Percentiles rank a stretch among this genome's conserved stretches.
phyloP scores from a whole-genome alignment of 2,329 filamentous ascomycete species.

The Cytospora mali region DNA sequence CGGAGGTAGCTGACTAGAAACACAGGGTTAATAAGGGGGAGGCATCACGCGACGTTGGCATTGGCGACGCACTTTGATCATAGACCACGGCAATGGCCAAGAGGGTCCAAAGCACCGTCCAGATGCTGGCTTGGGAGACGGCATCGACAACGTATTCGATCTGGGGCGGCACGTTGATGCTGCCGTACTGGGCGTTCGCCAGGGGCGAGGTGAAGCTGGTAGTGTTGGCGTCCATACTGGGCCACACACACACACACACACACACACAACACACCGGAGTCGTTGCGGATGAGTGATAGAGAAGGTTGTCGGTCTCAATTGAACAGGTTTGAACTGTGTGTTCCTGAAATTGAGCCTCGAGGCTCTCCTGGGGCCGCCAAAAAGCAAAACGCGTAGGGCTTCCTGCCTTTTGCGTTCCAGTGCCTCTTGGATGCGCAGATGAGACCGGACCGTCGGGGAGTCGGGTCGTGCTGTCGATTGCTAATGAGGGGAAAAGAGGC shows the following conservation, averaged over 20 bases:
- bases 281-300: neutral
- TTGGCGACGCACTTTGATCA: constrained; percentile 79
- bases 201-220: constrained; percentile 68
- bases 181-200: constrained; percentile 59
- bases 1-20: constrained; percentile 70
- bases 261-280: constrained; percentile 21
- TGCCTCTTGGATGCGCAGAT: neutral
- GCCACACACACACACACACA: constrained; percentile 3
- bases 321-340: constrained; percentile 2
- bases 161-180: constrained; percentile 55
- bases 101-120: constrained; percentile 69
- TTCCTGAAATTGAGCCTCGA: neutral
- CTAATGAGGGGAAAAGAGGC: neutral
- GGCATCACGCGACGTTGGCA: neutral
- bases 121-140: constrained; percentile 59
- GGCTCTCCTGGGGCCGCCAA: neutral
- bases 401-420: neutral
- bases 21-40: neutral
- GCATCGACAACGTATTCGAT: constrained; percentile 58
- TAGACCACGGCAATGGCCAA: constrained; percentile 75
- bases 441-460: neutral
- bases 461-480: neutral
- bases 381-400: neutral
- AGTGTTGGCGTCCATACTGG: constrained; percentile 60
- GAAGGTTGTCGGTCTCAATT: no score